Conservation (phyloP, 2,329 filamentous ascomycete genomes). For the Trichoderma simmonsii region DNA sequence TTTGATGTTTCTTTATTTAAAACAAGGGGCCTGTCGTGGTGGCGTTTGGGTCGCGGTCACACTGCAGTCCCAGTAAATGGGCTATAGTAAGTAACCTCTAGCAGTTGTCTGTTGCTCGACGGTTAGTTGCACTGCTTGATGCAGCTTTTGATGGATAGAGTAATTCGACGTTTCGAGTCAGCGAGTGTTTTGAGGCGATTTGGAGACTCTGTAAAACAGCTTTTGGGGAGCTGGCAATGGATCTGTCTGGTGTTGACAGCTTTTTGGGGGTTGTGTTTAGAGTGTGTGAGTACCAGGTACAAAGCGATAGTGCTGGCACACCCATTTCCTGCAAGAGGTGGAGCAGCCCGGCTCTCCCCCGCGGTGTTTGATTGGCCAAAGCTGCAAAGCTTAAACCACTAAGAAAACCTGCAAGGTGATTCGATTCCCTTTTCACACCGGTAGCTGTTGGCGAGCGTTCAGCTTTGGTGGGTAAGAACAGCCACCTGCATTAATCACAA, state of each 20-base stretch:
- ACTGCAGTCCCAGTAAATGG: neutral
- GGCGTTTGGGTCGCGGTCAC: neutral
- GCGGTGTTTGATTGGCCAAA: neutral
- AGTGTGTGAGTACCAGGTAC: neutral
- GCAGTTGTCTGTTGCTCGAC: neutral
- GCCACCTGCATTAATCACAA: neutral
- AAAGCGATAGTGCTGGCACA: neutral
- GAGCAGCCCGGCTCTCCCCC: neutral
- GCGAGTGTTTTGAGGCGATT: neutral
- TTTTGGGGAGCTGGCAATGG: no score
- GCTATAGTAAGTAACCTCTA: neutral
- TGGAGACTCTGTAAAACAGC: no score
- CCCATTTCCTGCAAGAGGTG: neutral
- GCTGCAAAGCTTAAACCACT: neutral
- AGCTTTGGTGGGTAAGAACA: neutral
- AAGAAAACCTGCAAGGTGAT: neutral
- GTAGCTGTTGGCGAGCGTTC: neutral
- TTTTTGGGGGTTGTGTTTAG: neutral
- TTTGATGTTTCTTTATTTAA: neutral
- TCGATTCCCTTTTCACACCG: neutral
- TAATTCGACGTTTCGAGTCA: neutral
- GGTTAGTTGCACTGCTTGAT: neutral
- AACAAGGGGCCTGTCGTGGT: neutral
- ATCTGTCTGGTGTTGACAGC: no score
- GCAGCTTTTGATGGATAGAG: neutral